A percentile compares a stretch with the other conserved stretches of the same genome.
Conservation (phyloP, 306 rosid species). For the Prunus kanzakura region DNA sequence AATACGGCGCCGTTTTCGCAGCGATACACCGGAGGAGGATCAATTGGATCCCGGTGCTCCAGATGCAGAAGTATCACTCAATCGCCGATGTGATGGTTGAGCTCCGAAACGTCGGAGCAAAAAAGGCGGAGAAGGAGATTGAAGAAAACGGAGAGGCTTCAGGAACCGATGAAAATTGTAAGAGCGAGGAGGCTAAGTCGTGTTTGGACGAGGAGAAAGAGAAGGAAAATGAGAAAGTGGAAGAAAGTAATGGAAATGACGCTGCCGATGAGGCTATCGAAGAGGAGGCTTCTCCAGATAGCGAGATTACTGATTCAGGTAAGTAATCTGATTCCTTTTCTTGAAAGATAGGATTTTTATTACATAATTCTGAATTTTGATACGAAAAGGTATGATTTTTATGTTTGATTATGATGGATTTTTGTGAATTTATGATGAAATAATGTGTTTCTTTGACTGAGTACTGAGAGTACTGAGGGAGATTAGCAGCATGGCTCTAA, state of each 20-base stretch:
- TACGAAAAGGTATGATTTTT: background rate
- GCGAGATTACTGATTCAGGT: conserved; percentile 96
- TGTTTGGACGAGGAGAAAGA: conserved; percentile 25
- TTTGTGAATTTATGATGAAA: background rate
- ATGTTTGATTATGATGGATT: background rate
- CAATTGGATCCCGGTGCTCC: conserved; percentile 94
- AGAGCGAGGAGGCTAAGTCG: conserved; percentile 31
- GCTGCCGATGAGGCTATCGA: conserved; percentile 39
- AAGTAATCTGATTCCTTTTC: conserved; percentile 1
- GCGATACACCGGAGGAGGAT: conserved; percentile 83
- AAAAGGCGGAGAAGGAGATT: conserved; percentile 13
- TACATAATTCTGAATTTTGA: background rate
- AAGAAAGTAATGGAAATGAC: conserved; percentile 31
- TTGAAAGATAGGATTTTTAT: background rate
- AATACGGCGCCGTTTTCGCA: conserved; percentile 46
- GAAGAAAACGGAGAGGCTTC: background rate
- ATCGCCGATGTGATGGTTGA: conserved; percentile 76
- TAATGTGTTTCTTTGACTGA: too few species aligned
- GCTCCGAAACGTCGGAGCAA: conserved; percentile 47
- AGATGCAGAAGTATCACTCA: conserved; percentile 96
- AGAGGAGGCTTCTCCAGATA: conserved; percentile 61
- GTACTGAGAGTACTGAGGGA: background rate
- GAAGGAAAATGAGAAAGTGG: conserved; percentile 25
- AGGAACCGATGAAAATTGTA: conserved; percentile 5
- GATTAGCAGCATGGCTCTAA: background rate